Conservation (phyloP, 495 filamentous ascomycete species). For the Darksidea phi region DNA sequence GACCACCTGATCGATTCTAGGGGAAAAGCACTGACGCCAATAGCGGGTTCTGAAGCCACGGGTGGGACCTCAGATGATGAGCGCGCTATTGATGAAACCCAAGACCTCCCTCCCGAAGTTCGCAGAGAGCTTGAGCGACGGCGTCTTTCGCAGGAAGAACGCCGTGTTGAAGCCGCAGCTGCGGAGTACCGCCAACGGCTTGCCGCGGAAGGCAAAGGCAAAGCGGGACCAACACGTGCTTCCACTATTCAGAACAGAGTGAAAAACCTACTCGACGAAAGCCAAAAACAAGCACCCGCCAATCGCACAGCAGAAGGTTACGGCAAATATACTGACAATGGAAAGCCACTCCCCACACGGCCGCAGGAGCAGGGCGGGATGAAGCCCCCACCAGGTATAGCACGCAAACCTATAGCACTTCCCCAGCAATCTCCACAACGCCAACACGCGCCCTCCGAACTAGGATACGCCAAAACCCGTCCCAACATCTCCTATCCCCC, state of each 20-base stretch:
- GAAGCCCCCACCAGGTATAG: conserved; percentile 10
- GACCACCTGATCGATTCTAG: conserved; percentile 26
- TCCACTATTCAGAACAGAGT: conserved; percentile 87
- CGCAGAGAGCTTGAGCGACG: conserved; percentile 84
- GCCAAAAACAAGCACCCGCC: conserved; percentile 56
- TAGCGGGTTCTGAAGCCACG: conserved; percentile 73
- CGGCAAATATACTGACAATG: conserved; percentile 70
- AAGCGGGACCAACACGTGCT: conserved; percentile 52
- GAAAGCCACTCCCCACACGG: conserved; percentile 26
- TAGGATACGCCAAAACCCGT: conserved; percentile 23
- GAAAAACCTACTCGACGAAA: conserved; percentile 80
- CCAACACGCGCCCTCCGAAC: conserved; percentile 16
- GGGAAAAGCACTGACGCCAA: conserved; percentile 57
- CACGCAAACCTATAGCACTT: conserved; percentile 18
- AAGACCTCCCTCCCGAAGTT: conserved; percentile 83
- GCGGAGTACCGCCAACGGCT: conserved; percentile 83
- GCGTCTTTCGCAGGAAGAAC: conserved; percentile 83
- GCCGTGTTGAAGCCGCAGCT: conserved; percentile 86
- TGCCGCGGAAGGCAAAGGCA: conserved; percentile 58
- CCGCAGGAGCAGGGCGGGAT: conserved; percentile 9
- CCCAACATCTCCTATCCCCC: conserved; percentile 6
- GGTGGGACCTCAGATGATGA: conserved; percentile 69
- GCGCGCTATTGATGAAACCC: conserved; percentile 56
- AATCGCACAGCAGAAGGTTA: conserved; percentile 84
- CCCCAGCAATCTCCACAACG: conserved; percentile 4